Base-by-base conservation (phyloP, 73 alveolate genomes). In the Urostyla sp. region DNA sequence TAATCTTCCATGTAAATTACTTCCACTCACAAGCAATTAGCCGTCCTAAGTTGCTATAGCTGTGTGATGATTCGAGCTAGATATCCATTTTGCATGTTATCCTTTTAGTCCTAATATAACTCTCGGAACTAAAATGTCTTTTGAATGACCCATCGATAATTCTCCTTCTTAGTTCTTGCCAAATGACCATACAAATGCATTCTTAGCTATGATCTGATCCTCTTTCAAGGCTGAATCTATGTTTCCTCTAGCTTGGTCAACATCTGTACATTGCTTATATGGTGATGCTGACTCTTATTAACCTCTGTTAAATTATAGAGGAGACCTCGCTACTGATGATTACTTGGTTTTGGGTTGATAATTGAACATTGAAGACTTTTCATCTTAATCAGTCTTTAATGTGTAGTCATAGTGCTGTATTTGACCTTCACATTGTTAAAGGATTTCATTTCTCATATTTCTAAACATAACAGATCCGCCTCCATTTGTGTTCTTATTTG, bases 131-230 rank as follows among this genome's bases (percentile, higher is more conserved):
- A 91, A 74, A 11, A 95, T 84, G 67, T 88, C 91, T 43, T 67
- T 77, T 21, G 89, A 69, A 28, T 80, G 80, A 35, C 98, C 98
- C 40, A 97, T 63, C 4, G 99, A 96, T 16, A 95, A 90, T 85
- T 95, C 99, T 24, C 99, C 99, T 57, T 91, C 94, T 87, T 88
- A 75, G 75, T 97, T 97, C 85, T 96, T 96, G 45, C 99, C 99
- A 98, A 98, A 97, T 21, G 96, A 94, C 90, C 91, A 94, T 13
- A 94, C 88, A 69, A 49, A 90, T 23, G 94, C 93, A 36, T 75
- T 75, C 44, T 75, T 75, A 27, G 57, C 36, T 5, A 37, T 26
- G n/a, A 52, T 77, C 18, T 77, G 69, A 6, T 57, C 67, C 1
- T 35, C 52, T n/a, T 45, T 18, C 77, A 49, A 18, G 16, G 13